Percentiles rank a stretch among this genome's conserved stretches.
Conservation (phyloP, 768 basidiomycete genomes). For the Boletus reticuloceps region DNA sequence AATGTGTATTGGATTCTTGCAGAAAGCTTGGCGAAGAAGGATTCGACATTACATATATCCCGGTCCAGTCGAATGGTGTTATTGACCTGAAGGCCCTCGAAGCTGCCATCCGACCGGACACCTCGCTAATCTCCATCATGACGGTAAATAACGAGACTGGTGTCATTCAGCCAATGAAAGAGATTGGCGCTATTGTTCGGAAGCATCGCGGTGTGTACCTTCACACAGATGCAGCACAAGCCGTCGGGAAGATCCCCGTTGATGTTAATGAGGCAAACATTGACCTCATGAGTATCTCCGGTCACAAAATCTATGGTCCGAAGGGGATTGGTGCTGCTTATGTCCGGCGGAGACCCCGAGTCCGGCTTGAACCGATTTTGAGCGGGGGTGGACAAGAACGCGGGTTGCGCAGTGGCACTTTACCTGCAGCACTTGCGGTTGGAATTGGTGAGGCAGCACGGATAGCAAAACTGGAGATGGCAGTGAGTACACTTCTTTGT, state of each 20-base stretch:
- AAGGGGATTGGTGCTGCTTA: constrained; percentile 96
- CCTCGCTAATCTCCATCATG: constrained; percentile 96
- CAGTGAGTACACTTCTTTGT: constrained; percentile 54
- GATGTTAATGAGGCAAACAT: constrained; percentile 96
- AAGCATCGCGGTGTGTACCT: constrained; percentile 90
- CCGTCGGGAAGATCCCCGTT: constrained; percentile 84
- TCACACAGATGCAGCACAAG: constrained; percentile 98
- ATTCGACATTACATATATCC: constrained; percentile 97
- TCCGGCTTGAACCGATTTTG: constrained; percentile 90
- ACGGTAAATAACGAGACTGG: constrained; percentile 99
- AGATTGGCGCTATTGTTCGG: constrained; percentile 84
- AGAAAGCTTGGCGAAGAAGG: constrained; percentile 94
- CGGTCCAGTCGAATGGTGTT: constrained; percentile 84
- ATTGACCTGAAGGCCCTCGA: constrained; percentile 78
- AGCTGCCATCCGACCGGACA: constrained; percentile 87
- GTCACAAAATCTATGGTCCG: constrained; percentile 97
- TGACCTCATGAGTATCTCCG: constrained; percentile 94
- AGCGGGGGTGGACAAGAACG: constrained; percentile 98
- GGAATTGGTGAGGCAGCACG: constrained; percentile 95
- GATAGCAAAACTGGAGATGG: constrained; percentile 90
- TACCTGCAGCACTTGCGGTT: constrained; percentile 83
- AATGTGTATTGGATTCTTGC: constrained; percentile 98
- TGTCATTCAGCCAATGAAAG: constrained; percentile 94
- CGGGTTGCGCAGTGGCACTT: constrained; percentile 91
- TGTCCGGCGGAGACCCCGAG: constrained; percentile 88